A percentile compares a stretch with the other conserved stretches of the same genome.
These are phyloP conservation scores for Ligustrum vulgare DNA, from an alignment of 257 asterid species.

Conservation along the genomic window DNA sequence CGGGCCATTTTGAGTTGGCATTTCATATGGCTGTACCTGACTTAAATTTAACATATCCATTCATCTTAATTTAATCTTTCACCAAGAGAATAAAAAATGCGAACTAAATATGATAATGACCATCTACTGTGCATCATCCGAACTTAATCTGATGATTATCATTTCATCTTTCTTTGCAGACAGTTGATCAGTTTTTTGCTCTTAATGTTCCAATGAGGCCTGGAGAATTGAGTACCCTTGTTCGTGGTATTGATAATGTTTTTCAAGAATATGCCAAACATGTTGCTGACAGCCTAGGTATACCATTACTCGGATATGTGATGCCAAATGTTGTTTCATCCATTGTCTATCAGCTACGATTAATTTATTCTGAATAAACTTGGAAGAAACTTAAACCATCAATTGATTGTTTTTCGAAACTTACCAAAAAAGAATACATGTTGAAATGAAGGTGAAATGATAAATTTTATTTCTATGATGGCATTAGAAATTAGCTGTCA, in stretches of 20 bases:
- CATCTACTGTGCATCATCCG: not conserved
- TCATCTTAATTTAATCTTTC: not conserved
- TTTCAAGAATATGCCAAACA: constrained; percentile 85
- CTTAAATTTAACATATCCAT: not conserved
- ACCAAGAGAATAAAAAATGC: not conserved
- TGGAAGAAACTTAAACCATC: constrained; percentile 6
- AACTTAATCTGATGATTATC: constrained; percentile 8
- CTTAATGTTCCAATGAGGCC: constrained; percentile 92
- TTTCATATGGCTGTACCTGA: not conserved
- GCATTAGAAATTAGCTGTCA: not conserved
- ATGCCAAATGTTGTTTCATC: constrained; percentile 23
- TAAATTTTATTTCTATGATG: not conserved
- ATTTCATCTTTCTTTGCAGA: constrained; percentile 55
- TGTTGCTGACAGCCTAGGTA: constrained; percentile 78
- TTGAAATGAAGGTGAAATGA: not conserved
- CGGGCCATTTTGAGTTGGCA: not conserved
- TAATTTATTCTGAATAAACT: constrained; percentile 6
- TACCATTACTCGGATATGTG: constrained; percentile 11
- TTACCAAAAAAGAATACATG: not conserved
- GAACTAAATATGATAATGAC: not conserved
- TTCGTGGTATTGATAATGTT: constrained; percentile 93
- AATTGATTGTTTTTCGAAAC: not conserved
- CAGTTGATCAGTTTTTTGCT: constrained; percentile 95
- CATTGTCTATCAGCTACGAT: constrained; percentile 18
- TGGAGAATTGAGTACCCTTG: constrained; percentile 79